These are phyloP conservation scores for Monosporascus sp. DNA, from an alignment of 2,329 filamentous ascomycete genomes.

Conservation along the genomic window DNA sequence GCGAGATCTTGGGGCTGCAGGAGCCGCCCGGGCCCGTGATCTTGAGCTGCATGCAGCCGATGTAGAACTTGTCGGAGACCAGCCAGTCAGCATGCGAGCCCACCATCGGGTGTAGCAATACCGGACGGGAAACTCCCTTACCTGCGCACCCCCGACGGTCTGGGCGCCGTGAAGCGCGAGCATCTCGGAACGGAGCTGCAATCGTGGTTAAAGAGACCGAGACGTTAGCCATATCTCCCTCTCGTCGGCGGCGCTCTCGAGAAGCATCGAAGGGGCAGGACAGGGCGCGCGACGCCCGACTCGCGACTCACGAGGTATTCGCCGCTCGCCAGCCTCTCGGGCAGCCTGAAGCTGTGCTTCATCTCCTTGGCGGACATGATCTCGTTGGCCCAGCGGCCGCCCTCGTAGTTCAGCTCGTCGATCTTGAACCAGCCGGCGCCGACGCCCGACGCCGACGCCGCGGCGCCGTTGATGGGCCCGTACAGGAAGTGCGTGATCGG, in stretches of 20 bases:
- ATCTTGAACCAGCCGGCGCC: constrained; percentile 25
- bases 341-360: constrained; percentile 22
- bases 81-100: no score
- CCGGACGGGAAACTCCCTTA: not conserved
- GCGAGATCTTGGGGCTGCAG: constrained; percentile 24
- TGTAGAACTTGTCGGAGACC: constrained; percentile 18
- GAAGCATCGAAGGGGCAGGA: no score
- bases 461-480: constrained; percentile 51
- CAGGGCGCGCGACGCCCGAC: no score
- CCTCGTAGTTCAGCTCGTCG: constrained; percentile 18
- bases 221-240: constrained; percentile 1
- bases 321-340: constrained; percentile 21
- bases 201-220: no score
- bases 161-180: constrained; percentile 25
- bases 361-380: constrained; percentile 12
- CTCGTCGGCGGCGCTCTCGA: no score
- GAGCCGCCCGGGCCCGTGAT: constrained; percentile 23
- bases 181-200: constrained; percentile 29
- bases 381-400: constrained; percentile 22
- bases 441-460: constrained; percentile 52
- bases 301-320: constrained; percentile 23
- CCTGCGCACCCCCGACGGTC: constrained; percentile 22
- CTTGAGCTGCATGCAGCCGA: constrained; percentile 27
- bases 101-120: no score
- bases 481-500: constrained; percentile 29